phyloP scores from a whole-genome alignment of 140 eudicot genomes.

The Stevia rebaudiana region DNA sequence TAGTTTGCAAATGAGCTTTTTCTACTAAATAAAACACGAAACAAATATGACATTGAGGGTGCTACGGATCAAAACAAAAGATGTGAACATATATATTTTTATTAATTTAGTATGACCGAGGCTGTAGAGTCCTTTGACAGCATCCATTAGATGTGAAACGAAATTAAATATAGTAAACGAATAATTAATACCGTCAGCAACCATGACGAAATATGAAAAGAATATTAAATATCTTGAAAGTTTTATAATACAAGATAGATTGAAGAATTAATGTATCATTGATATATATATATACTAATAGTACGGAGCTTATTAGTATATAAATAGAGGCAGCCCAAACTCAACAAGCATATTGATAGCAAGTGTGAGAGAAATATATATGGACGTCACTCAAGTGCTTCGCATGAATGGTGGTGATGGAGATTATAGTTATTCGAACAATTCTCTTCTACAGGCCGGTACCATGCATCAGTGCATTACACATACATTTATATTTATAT shows the following conservation, averaged over 20 bases:
- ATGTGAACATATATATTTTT: neutral
- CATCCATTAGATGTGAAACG: neutral
- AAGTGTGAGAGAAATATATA: neutral
- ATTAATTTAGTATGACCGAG: neutral
- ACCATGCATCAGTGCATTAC: neutral
- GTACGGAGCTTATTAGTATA: neutral
- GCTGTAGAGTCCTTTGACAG: neutral
- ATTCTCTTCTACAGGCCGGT: slow-evolving; percentile 40
- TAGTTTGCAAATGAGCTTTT: no score
- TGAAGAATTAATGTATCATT: no score
- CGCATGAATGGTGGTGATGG: slow-evolving; percentile 47
- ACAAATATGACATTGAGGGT: no score
- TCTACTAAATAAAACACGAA: no score
- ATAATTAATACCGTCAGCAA: neutral
- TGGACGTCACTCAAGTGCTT: slow-evolving; percentile 37
- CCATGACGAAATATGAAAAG: slow-evolving; percentile 1
- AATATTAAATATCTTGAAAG: neutral
- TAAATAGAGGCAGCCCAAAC: slow-evolving; percentile 3
- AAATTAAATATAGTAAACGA: neutral
- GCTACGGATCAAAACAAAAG: neutral
- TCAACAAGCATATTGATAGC: neutral
- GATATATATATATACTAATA: neutral
- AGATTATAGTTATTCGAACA: slow-evolving; percentile 42
- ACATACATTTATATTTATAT: neutral
- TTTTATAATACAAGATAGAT: no score